These are phyloP conservation scores for Ophiostoma tasmaniense DNA, from an alignment of 2,329 filamentous ascomycete genomes.

Conservation along the genomic window DNA sequence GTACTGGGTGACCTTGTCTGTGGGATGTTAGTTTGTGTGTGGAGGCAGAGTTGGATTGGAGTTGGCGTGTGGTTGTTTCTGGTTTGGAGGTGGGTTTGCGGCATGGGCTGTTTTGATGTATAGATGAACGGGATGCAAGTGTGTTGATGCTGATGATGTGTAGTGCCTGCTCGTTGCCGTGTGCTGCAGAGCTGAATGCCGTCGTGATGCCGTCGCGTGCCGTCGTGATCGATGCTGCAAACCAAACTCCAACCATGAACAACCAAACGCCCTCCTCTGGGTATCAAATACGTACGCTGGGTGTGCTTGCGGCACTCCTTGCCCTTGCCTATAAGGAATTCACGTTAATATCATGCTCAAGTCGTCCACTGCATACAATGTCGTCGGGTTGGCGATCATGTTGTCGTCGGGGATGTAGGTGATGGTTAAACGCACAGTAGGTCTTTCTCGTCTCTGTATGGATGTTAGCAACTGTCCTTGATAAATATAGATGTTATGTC, in stretches of 20 bases:
- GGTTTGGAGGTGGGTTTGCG: not conserved
- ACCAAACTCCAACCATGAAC: not conserved
- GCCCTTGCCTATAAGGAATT: constrained; percentile 51
- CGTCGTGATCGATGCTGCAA: not conserved
- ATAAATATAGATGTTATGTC: not conserved
- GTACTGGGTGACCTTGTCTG: constrained; percentile 72
- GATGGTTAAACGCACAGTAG: constrained; percentile 20
- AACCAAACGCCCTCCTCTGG: not conserved
- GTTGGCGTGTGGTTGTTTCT: not conserved
- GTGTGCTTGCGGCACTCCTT: constrained; percentile 74
- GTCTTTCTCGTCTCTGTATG: constrained; percentile 23
- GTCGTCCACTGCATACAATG: not conserved
- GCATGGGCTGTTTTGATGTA: not conserved
- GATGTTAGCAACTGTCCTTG: constrained; percentile 16
- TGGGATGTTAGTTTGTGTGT: constrained; percentile 31
- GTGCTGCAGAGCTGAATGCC: not conserved
- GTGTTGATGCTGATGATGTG: not conserved
- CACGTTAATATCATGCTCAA: constrained; percentile 15
- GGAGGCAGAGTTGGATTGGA: no score
- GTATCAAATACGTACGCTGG: constrained; percentile 30
- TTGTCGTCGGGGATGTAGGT: not conserved
- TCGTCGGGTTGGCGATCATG: not conserved
- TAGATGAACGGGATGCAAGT: not conserved
- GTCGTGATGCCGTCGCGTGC: not conserved
- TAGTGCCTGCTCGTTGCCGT: no score